These are phyloP conservation scores for Teratosphaeria epicoccoides DNA, from an alignment of 2,329 filamentous ascomycete species.

Conservation along the genomic window DNA sequence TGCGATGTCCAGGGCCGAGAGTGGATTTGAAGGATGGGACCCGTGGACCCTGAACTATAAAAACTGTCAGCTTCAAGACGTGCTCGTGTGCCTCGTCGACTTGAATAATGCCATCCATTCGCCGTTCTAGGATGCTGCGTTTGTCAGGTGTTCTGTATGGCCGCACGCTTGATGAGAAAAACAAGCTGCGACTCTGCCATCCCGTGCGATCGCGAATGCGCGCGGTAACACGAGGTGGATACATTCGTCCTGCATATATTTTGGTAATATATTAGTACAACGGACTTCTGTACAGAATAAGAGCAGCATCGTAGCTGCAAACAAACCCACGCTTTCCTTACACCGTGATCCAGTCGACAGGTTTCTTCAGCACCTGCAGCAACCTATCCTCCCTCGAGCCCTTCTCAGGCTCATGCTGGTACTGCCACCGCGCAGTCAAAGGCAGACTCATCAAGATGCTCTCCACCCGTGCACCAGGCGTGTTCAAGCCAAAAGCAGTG, in stretches of 20 bases:
- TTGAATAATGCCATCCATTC: no score
- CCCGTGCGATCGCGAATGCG: no score
- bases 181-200: no score
- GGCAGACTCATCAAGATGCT: constrained; percentile 97
- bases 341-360: constrained; percentile 50
- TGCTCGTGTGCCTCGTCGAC: background rate
- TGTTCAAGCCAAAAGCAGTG: constrained; percentile 87
- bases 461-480: constrained; percentile 82
- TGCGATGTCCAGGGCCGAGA: background rate
- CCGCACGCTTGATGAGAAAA: no score
- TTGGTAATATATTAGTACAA: no score
- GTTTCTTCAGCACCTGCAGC: constrained; percentile 57
- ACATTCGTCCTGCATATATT: no score
- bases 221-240: no score
- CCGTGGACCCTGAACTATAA: background rate
- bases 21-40: background rate
- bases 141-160: background rate
- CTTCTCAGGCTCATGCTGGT: constrained; percentile 79
- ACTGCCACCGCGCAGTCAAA: constrained; percentile 84
- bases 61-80: no score
- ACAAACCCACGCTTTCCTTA: no score
- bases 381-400: constrained; percentile 69
- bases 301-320: no score
- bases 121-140: background rate
- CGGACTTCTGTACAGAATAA: no score